Evolutionary conservation across 805 yeast genomes (phyloP).

Genomic region (Kodamaea sagamina): DNA sequence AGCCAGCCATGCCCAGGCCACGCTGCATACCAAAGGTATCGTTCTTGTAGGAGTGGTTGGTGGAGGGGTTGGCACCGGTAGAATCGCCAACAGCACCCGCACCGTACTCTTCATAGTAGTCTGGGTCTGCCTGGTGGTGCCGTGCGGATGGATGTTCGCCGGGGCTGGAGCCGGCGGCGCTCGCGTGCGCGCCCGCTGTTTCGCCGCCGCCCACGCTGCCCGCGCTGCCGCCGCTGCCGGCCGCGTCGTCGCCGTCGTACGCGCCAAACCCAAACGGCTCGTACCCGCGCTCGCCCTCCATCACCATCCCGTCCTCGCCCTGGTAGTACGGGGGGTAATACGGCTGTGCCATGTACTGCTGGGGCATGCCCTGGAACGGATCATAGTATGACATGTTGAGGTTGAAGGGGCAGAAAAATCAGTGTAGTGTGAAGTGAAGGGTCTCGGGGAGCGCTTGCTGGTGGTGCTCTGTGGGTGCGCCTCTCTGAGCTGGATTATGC

Average conservation of each 20-base stretch:
- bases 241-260: neutral
- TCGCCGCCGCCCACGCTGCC: neutral
- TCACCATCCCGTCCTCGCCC: conserved; percentile 18
- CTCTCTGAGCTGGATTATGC: no score
- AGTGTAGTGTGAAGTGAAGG: conserved; percentile 11
- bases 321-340: conserved; percentile 37
- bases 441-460: neutral
- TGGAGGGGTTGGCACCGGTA: no score
- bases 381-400: conserved; percentile 43
- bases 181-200: no score
- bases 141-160: no score
- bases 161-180: neutral
- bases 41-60: conserved; percentile 2
- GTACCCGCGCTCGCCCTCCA: conserved; percentile 9
- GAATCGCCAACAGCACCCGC: neutral
- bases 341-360: conserved; percentile 37
- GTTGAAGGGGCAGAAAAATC: conserved; percentile 1
- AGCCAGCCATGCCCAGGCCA: conserved; percentile 3
- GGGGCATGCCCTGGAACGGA: conserved; percentile 41
- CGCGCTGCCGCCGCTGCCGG: neutral
- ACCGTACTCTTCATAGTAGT: neutral
- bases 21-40: conserved; percentile 10
- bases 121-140: no score
- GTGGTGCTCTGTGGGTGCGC: no score
- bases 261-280: conserved; percentile 2